Evolutionary conservation across 1,284 basidiomycete species (phyloP), one percentile per base, ranked within the genome.

Genomic region (Irpex sp.): DNA sequence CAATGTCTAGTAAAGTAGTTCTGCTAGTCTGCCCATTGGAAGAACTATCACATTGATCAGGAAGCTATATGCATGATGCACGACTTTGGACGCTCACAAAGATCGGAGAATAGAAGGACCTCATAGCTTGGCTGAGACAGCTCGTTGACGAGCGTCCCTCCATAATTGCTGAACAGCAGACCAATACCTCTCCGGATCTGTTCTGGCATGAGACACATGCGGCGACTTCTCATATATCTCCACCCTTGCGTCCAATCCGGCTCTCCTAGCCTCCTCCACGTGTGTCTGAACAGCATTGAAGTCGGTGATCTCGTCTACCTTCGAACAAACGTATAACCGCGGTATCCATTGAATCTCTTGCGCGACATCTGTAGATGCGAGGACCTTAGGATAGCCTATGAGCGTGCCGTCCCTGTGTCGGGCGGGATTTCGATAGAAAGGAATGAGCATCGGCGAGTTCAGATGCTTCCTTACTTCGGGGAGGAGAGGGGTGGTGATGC

Each of bases 111-210:
- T 31, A 31, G 31, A 31, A 31, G 3, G 31, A 2, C 31, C 39
- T 55, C 47, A 59, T 31, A 59, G 35, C 39, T 55, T 62, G 21
- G 61, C 61, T 17, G 46, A 31, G 31, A 49, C 50, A 17, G 13
- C 17, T 31, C n/a, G 57, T 46, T 15, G 36, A 33, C 59, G 51
- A 9, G 62, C 54, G 15, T 57, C 46, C 21, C 13, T 56, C 64
- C 64, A 65, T 6, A 65, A 50, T 2, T 37, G 36, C 26, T 43
- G 36, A 11, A 65, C 59, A 46, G 62, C 64, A 7, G 17, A 26
- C 64, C 64, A 65, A 36, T 65, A 65, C 37, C 64, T 47, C 57
- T 55, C 59, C 4, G 64, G 64, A 15, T 65, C 62, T 11, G n/a
- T 39, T 39, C 50, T 63, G 11, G 64, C 64, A 49, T 65, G 64